These are phyloP conservation scores for Rhizopogon parksii DNA, from an alignment of 1,284 basidiomycete species.

Conservation along the genomic window DNA sequence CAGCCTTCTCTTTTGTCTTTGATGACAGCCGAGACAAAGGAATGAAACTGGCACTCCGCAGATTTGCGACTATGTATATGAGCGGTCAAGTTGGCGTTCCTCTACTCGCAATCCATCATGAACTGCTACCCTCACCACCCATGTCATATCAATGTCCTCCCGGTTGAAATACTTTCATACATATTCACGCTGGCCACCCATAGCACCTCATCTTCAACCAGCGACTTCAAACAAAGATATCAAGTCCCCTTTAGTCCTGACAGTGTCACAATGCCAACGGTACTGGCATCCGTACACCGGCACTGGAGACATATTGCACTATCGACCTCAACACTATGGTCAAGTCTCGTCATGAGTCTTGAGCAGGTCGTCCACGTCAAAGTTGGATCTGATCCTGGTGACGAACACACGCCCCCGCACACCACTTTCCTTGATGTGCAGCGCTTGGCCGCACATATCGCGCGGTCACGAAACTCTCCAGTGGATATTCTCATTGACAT, in stretches of 20 bases:
- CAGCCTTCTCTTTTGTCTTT: background rate
- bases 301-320: constrained; percentile 46
- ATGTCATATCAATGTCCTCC: constrained; percentile 32
- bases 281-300: constrained; percentile 39
- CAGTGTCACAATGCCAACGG: constrained; percentile 35
- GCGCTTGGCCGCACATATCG: constrained; percentile 33
- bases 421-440: constrained; percentile 24
- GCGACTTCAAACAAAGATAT: constrained; percentile 17
- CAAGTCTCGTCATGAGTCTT: constrained; percentile 42
- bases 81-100: background rate
- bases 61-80: background rate
- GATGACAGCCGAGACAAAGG: constrained; percentile 1
- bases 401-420: background rate
- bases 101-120: background rate
- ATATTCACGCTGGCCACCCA: constrained; percentile 40
- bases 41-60: background rate
- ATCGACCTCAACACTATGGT: constrained; percentile 45
- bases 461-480: constrained; percentile 38
- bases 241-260: constrained; percentile 32
- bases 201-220: constrained; percentile 7
- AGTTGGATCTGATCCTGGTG: background rate
- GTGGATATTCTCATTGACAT: constrained; percentile 50
- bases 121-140: background rate
- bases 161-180: constrained; percentile 45
- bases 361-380: constrained; percentile 18